phyloP scores from a whole-genome alignment of 2,329 filamentous ascomycete genomes.

The Sphaerulina populicola region DNA sequence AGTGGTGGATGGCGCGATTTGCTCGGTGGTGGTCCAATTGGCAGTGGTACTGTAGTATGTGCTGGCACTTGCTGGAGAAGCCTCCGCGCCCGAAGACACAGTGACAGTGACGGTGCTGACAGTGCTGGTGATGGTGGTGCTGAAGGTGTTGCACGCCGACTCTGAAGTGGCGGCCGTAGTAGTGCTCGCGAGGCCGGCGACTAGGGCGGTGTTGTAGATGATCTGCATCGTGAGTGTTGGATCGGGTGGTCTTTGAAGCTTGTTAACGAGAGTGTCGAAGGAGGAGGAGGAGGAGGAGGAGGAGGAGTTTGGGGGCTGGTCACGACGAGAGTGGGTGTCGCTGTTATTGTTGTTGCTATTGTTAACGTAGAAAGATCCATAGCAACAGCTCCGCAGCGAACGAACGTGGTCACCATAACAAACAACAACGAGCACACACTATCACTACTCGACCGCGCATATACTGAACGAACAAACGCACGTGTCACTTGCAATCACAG shows the following conservation, averaged over 20 bases:
- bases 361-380: background rate
- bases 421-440: background rate
- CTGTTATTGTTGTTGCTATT: constrained; percentile 2
- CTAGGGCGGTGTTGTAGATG: constrained; percentile 2
- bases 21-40: constrained; percentile 3
- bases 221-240: background rate
- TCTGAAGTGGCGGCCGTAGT: constrained; percentile 2
- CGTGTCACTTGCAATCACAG: constrained; percentile 7
- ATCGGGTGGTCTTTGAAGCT: background rate
- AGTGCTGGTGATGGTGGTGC: constrained; percentile 4
- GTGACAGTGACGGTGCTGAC: constrained; percentile 8
- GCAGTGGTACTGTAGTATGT: background rate
- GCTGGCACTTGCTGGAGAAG: background rate
- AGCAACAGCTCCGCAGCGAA: background rate
- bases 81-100: background rate
- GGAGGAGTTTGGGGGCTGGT: too few relatives aligned
- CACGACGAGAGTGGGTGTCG: background rate
- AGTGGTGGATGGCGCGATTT: background rate
- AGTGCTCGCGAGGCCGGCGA: constrained; percentile 5
- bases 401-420: background rate
- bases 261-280: background rate
- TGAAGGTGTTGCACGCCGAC: constrained; percentile 3
- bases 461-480: too few relatives aligned
- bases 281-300: background rate
- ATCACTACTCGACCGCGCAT: background rate